Evolutionary conservation across 1,139 yeast species (phyloP).

Genomic region (Komagataea norvegica): DNA sequence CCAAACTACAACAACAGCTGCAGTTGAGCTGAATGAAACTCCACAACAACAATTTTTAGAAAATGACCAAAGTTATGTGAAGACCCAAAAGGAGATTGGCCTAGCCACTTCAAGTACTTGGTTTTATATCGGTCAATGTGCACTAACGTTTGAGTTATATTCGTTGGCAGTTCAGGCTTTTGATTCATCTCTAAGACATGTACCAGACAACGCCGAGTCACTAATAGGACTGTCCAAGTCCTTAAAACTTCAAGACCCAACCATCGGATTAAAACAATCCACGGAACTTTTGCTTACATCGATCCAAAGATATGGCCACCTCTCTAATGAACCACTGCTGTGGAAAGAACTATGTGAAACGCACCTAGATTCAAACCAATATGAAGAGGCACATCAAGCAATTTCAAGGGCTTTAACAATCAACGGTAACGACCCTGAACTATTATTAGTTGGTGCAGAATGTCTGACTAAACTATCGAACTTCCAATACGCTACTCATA

Average conservation of each 20-base stretch:
- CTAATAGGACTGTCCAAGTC: constrained; percentile 41
- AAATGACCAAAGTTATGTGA: neutral
- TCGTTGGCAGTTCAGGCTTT: constrained; percentile 41
- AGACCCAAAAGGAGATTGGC: constrained; percentile 12
- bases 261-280: constrained; percentile 38
- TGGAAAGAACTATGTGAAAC: constrained; percentile 49
- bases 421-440: constrained; percentile 39
- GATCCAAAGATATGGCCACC: constrained; percentile 33
- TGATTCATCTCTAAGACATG: constrained; percentile 43
- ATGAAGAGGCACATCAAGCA: constrained; percentile 48
- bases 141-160: constrained; percentile 39
- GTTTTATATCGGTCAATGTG: constrained; percentile 49
- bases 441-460: constrained; percentile 47
- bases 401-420: constrained; percentile 43
- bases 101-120: constrained; percentile 34
- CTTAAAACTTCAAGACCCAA: constrained; percentile 37
- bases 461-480: constrained; percentile 38
- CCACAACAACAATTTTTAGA: constrained; percentile 1
- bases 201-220: constrained; percentile 39
- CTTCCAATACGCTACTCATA: constrained; percentile 41
- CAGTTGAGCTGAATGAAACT: neutral
- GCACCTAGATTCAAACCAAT: constrained; percentile 42
- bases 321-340: constrained; percentile 35
- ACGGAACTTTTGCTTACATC: constrained; percentile 41
- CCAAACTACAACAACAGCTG: constrained; percentile 8